Conservation (phyloP, 2,329 filamentous ascomycete species). For the Aspergillus ustus region DNA sequence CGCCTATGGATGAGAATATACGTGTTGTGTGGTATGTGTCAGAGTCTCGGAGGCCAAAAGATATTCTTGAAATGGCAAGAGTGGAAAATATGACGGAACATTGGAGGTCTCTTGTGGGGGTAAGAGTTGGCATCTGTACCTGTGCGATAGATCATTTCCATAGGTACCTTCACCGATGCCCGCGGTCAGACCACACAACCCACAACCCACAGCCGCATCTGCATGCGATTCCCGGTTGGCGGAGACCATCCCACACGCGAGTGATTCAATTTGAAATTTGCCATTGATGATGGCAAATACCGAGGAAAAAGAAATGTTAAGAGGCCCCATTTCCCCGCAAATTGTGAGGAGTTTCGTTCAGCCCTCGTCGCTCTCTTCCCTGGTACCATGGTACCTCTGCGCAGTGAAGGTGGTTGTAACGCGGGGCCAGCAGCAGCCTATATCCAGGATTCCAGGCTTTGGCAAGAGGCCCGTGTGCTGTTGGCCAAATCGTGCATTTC, state of each 20-base stretch:
- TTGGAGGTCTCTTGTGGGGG: not conserved
- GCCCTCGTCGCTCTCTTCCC: not conserved
- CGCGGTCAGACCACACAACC: slow-evolving; percentile 8
- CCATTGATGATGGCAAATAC: not conserved
- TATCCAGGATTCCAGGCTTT: not conserved
- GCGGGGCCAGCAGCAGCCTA: not conserved
- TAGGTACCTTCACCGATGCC: slow-evolving; percentile 9
- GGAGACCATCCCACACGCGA: slow-evolving; percentile 9
- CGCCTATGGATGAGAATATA: not conserved
- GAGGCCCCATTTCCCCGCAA: slow-evolving; percentile 26
- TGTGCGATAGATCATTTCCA: slow-evolving; percentile 16
- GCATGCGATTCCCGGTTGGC: slow-evolving; percentile 19
- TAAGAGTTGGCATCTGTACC: not conserved
- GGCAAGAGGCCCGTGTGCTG: slow-evolving; percentile 16
- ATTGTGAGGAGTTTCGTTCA: slow-evolving; percentile 15
- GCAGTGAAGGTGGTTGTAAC: not conserved
- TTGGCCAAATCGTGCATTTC: slow-evolving; percentile 5
- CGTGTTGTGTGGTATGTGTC: not conserved
- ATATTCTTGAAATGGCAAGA: not conserved
- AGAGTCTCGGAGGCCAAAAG: not conserved
- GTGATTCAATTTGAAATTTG: slow-evolving; percentile 9
- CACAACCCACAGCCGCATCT: slow-evolving; percentile 23
- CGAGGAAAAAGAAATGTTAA: slow-evolving; percentile 14
- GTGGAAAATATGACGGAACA: not conserved
- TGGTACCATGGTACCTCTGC: not conserved